Base-by-base conservation (phyloP, 257 asterid genomes). In the Scutellaria galericulata region DNA sequence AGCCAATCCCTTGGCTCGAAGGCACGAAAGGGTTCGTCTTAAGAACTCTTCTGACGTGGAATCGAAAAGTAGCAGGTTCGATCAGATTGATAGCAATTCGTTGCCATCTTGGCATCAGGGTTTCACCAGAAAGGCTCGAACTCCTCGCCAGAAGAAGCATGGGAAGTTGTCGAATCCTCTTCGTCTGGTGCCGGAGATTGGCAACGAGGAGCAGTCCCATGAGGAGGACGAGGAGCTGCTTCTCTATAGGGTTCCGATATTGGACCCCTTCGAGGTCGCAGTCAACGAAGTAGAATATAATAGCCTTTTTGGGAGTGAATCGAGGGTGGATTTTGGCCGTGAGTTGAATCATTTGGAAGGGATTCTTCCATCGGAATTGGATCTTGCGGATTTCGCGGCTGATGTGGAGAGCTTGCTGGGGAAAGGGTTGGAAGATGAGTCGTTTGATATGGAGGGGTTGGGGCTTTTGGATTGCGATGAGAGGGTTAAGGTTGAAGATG, bases 11-110 rank as follows among this genome's bases (percentile, higher is more conserved):
- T 65, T 90, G 41, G 96, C 98, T 15, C 83, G 83, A 3, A 70
- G 97, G 18, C 97, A 93, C 44, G 88, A 89, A 41, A 83, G 98
- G 79, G 93, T 91, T 80, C 91, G 91, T 50, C 92, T 93, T 52
- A 89, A 89, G 42, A 81, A 76, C 12, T 74, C 81, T 2, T 53
- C 70, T 1, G 76, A 65, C 58, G 58, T 65, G 9, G 64, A 71
- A 13, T 11, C 71, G 47, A 12, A 2, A 8, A 7, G 18, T 18
- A 18, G n/a, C 15, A 14, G 54, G 6, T 1, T 3, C 9, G 27
- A 24, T 24, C 35, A 40, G 52, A 18, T 47, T 3, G 37, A 31
- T 31, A 4, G 5, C 18, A 18, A 18, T 2, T 40, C 68, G 0
- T 69, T 45, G 47, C 82, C 96, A 4, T 64, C 89, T 2, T 93